A percentile compares a stretch with the other conserved stretches of the same genome.
Evolutionary conservation across 352 stramenopile species (phyloP).

Genomic region (Phytophthora fragariae): DNA sequence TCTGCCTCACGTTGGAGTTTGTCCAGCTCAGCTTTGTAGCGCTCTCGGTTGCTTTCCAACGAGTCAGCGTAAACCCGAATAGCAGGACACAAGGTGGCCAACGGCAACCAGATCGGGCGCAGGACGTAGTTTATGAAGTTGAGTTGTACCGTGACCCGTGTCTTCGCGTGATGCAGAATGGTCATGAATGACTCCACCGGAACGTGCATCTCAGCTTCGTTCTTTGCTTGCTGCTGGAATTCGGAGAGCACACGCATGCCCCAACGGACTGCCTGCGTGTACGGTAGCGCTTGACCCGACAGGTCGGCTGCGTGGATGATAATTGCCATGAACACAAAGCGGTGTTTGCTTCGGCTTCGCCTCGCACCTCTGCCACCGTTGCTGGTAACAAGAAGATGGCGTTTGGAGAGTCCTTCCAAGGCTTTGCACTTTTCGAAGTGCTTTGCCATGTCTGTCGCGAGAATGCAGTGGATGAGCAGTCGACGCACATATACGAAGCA

Average conservation of each 20-base stretch:
- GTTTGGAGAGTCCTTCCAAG: conserved; percentile 56
- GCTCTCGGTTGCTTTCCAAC: conserved; percentile 67
- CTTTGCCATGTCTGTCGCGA: conserved; percentile 80
- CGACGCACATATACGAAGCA: conserved; percentile 61
- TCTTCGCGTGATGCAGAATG: conserved; percentile 67
- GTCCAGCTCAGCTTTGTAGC: conserved; percentile 67
- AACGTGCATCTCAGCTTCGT: conserved; percentile 69
- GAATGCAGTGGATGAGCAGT: conserved; percentile 70
- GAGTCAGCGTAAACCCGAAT: conserved; percentile 65
- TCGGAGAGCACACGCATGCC: conserved; percentile 69
- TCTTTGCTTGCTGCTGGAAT: conserved; percentile 76
- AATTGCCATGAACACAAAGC: conserved; percentile 59
- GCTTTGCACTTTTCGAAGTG: conserved; percentile 80
- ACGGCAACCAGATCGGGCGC: conserved; percentile 70
- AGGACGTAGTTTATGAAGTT: conserved; percentile 85
- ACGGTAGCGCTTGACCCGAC: conserved; percentile 72
- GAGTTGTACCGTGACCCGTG: conserved; percentile 70
- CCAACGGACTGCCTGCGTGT: conserved; percentile 65
- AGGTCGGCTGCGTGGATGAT: conserved; percentile 79
- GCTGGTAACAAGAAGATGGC: conserved; percentile 35
- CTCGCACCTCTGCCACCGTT: conserved; percentile 37
- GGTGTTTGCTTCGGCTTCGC: conserved; percentile 44
- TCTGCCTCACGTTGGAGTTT: conserved; percentile 45
- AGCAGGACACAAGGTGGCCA: conserved; percentile 53
- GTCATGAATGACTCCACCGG: conserved; percentile 79